Base-by-base conservation (phyloP, 495 filamentous ascomycete species). In the Talaromyces stipitatus region DNA sequence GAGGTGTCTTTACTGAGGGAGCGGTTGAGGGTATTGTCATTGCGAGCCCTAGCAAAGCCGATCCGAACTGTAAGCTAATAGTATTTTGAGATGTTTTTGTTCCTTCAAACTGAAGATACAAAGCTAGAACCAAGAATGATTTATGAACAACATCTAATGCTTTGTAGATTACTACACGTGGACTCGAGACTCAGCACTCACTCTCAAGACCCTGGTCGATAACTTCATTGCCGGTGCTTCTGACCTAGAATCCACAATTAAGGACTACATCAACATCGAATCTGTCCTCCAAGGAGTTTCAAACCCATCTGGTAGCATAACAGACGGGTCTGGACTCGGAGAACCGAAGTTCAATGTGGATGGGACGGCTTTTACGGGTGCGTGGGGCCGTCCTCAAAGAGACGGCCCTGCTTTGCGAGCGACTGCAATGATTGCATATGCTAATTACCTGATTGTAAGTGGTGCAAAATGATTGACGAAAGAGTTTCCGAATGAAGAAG, bases 301-400 rank as follows among this genome's bases (percentile, higher is more conserved):
- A 18, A 83, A 82, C 54, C 83, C 78, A 2, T 84, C 82, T 12
- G 81, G 82, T 2, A 69, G 66, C 14, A 72, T 83, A 41, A 58
- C 67, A 22, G 70, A 74, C 36, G 75, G 77, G 10, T 70, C 72
- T n/a, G 80, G 81, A 7, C 74, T 87, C 16, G 84, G 78, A 16
- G 84, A 87, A 50, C 82, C 84, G 5, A 86, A 86, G 56, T 85
- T 79, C 47, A 67, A 82, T 45, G 76, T 75, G 18, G 69, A 85
- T 64, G 72, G 74, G 9, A 72, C 71, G 29, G 70, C 77, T 9
- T 86, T 82, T 65, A 73, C 72, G 20, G 82, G 75, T 28, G 61
- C 74, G 1, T 87, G 84, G 84, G 84, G 84, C 29, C 70, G 84
- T 22, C 84, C 84, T 22, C 84, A 87, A 64, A 69, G 78, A 29